Evolutionary conservation across 768 basidiomycete genomes (phyloP), one percentile per base, ranked within the genome.

Genomic region (Postia placenta): DNA sequence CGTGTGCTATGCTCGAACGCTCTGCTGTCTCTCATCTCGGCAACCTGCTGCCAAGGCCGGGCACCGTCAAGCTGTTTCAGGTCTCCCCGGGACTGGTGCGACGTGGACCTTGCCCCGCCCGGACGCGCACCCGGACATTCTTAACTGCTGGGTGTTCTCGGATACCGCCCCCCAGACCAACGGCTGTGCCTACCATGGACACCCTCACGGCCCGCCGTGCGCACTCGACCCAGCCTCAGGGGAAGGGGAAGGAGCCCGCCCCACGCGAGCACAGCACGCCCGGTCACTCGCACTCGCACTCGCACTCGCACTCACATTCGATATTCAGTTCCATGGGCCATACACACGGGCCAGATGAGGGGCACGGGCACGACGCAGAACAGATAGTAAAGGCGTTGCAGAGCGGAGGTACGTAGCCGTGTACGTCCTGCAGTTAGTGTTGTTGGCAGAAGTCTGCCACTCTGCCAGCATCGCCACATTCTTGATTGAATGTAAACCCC

Each of bases 311-410:
- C 64, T 76, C 79, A 4, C 80, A 79, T 52, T 79, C 80, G 22
- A 60, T 84, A 54, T 83, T 85, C 59, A 69, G 73, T 37, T 51
- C 60, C 0, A 47, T 64, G n/a, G 49, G 57, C 0, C 85, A 85
- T 60, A 76, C 79, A 11, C 83, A 85, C 60, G 76, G 79, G 17
- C 82, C 85, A 60, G 77, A 81, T 45, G 74, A 76, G 28, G 79
- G 73, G 41, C 77, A 83, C 49, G 62, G 67, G 28, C 78, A 81
- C 50, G 81, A 80, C 28, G 78, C 83, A 26, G 83, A 84, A 57
- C 74, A 78, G 58, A 78, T 91, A 45, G 75, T 88, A 44, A 74
- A 81, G 30, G 83, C 84, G 0, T 67, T 88, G 47, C 69, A 79
- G 53, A 84, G 86, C 47, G 68, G 74, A 64, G 81, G 86, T 86